These are phyloP conservation scores for Podospora fimiseda DNA, from an alignment of 495 filamentous ascomycete genomes.

Conservation along the genomic window DNA sequence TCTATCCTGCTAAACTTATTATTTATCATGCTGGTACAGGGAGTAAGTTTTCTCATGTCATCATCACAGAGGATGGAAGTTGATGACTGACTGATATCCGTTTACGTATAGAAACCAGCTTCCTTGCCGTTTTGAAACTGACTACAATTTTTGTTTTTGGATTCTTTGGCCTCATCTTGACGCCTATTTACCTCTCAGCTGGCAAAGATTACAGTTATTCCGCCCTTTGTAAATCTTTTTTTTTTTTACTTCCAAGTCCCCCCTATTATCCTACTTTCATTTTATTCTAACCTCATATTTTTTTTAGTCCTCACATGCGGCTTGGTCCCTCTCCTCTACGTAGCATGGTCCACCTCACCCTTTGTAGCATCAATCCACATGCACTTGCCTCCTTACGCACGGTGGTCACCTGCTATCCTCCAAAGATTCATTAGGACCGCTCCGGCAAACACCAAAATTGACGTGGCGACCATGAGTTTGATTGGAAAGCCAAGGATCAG, in stretches of 20 bases:
- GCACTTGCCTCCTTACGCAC: conserved; percentile 61
- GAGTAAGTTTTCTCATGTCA: conserved; percentile 22
- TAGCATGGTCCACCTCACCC: conserved; percentile 57
- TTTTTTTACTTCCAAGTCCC: not conserved
- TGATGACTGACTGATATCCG: not conserved
- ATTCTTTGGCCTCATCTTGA: conserved; percentile 54
- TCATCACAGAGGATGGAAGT: too few species aligned
- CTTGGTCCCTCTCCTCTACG: conserved; percentile 58
- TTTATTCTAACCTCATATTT: not conserved
- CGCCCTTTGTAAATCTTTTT: conserved; percentile 18
- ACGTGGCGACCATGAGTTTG: conserved; percentile 65
- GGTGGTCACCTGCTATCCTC: conserved; percentile 60
- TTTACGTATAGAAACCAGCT: conserved; percentile 41
- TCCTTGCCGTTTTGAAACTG: conserved; percentile 61
- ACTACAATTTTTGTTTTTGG: conserved; percentile 64
- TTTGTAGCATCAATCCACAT: conserved; percentile 70
- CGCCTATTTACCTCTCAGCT: conserved; percentile 50
- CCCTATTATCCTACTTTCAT: not conserved
- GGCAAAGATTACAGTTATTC: conserved; percentile 42
- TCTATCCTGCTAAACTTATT: conserved; percentile 53
- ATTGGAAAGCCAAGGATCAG: conserved; percentile 49
- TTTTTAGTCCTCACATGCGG: conserved; percentile 51
- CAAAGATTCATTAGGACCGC: conserved; percentile 56
- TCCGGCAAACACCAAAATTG: conserved; percentile 56
- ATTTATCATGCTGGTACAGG: conserved; percentile 68